A percentile compares a stretch with the other conserved stretches of the same genome.
These are phyloP conservation scores for Hibiscus trionum DNA, from an alignment of 345 rosid genomes.

Conservation along the genomic window DNA sequence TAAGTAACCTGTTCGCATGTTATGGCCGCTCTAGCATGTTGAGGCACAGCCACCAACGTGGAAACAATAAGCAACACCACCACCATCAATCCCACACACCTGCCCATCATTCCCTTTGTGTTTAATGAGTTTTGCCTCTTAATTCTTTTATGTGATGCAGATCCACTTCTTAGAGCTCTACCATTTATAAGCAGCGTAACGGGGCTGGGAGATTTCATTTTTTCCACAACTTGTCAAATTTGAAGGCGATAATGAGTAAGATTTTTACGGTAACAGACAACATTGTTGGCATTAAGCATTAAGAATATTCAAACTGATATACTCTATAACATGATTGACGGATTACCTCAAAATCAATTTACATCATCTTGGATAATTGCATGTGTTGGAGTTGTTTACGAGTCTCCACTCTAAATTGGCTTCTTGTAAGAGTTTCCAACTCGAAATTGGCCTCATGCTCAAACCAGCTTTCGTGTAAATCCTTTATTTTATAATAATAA, in stretches of 20 bases:
- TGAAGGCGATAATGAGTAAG: neutral
- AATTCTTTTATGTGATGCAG: too few relatives aligned
- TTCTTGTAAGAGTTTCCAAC: too few relatives aligned
- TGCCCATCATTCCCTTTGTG: neutral
- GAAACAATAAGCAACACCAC: neutral
- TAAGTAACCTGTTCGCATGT: slow-evolving; percentile 23
- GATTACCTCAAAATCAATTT: too few relatives aligned
- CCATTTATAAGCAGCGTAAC: neutral
- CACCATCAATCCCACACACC: neutral
- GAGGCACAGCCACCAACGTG: neutral
- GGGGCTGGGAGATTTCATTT: neutral
- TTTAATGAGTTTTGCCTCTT: neutral
- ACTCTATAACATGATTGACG: too few relatives aligned
- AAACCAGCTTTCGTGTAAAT: too few relatives aligned
- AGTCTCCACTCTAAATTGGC: too few relatives aligned
- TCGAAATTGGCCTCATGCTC: too few relatives aligned
- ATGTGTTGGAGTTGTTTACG: too few relatives aligned
- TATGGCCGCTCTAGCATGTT: slow-evolving; percentile 13
- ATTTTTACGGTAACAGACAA: neutral
- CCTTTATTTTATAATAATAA: too few relatives aligned
- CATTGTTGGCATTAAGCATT: neutral
- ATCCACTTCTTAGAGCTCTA: neutral
- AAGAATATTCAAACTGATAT: neutral
- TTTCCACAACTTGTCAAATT: neutral
- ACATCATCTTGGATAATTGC: too few relatives aligned